Evolutionary conservation across 2,329 filamentous ascomycete genomes (phyloP).

Genomic region (Chalaropsis ovoidea): DNA sequence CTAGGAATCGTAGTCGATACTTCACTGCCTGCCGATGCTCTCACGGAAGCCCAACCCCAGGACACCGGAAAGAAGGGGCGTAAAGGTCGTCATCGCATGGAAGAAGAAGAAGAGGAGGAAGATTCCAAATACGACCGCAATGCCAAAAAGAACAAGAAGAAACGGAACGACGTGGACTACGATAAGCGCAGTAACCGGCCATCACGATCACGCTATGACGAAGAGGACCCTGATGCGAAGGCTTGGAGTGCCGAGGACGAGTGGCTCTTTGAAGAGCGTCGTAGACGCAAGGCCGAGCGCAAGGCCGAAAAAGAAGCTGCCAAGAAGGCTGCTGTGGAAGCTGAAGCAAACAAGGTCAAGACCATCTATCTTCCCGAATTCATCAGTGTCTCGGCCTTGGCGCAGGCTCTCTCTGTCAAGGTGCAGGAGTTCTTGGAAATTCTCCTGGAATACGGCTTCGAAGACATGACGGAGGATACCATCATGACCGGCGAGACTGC

Average conservation of each 20-base stretch:
- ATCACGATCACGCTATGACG: conserved; percentile 15
- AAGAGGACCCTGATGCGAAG: conserved; percentile 16
- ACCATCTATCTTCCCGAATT: conserved; percentile 78
- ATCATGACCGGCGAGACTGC: conserved; percentile 86
- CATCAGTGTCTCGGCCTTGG: conserved; percentile 77
- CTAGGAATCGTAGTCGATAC: conserved; percentile 20
- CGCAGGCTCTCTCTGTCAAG: conserved; percentile 61
- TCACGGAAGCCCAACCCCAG: not conserved
- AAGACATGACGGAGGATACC: conserved; percentile 70
- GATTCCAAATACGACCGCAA: not conserved
- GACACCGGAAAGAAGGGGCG: conserved; percentile 9
- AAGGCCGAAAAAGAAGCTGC: conserved; percentile 23
- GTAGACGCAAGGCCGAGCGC: conserved; percentile 21
- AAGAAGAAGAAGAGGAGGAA: conserved; percentile 18
- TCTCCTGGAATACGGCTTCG: conserved; percentile 78
- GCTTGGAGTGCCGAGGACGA: conserved; percentile 24
- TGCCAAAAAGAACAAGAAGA: conserved; percentile 18
- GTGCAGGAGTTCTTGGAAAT: conserved; percentile 61
- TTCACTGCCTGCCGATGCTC: not conserved
- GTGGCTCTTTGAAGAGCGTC: conserved; percentile 19
- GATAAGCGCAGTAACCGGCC: conserved; percentile 4
- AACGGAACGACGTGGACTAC: conserved; percentile 13
- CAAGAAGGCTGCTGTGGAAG: conserved; percentile 26
- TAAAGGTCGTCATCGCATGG: conserved; percentile 13
- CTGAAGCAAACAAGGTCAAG: conserved; percentile 36